These are phyloP conservation scores for Phyllosticta capitalensis DNA, from an alignment of 2,329 filamentous ascomycete species.

Conservation along the genomic window DNA sequence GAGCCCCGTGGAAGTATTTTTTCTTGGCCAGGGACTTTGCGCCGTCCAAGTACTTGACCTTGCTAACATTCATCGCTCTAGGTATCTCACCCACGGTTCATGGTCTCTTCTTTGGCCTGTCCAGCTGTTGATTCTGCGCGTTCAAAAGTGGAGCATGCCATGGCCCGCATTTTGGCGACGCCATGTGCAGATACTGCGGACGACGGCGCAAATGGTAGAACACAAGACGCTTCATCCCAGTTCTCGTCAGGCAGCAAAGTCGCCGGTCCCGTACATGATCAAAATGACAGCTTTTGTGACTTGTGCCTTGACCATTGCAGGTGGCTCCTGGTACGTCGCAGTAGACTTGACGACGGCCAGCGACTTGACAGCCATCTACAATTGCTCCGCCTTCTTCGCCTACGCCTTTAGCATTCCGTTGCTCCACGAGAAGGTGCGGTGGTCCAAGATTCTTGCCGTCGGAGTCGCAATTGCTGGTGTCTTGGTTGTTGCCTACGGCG, in stretches of 20 bases:
- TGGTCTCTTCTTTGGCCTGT: constrained; percentile 85
- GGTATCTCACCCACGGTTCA: constrained; percentile 85
- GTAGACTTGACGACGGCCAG: constrained; percentile 88
- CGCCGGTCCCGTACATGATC: constrained; percentile 63
- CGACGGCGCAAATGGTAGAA: constrained; percentile 77
- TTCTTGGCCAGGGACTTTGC: neutral
- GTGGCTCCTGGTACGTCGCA: constrained; percentile 90
- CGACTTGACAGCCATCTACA: constrained; percentile 96
- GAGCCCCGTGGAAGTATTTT: neutral
- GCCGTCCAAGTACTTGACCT: neutral
- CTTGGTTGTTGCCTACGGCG: constrained; percentile 90
- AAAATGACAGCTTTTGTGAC: constrained; percentile 75
- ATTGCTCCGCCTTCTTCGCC: constrained; percentile 97
- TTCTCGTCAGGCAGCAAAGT: constrained; percentile 33
- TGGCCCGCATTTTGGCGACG: constrained; percentile 81
- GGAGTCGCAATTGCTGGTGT: constrained; percentile 81
- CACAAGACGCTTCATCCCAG: constrained; percentile 62
- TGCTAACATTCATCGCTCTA: constrained; percentile 19
- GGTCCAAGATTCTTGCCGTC: constrained; percentile 81
- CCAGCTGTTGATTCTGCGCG: constrained; percentile 68
- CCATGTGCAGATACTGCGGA: constrained; percentile 53
- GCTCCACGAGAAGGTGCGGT: constrained; percentile 70
- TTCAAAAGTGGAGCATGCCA: constrained; percentile 67
- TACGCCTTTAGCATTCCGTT: constrained; percentile 93
- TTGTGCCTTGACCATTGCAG: constrained; percentile 76